Percentiles rank a stretch among this genome's conserved stretches.
Evolutionary conservation across 1,139 yeast genomes (phyloP).

Genomic region (Geotrichum reessii): DNA sequence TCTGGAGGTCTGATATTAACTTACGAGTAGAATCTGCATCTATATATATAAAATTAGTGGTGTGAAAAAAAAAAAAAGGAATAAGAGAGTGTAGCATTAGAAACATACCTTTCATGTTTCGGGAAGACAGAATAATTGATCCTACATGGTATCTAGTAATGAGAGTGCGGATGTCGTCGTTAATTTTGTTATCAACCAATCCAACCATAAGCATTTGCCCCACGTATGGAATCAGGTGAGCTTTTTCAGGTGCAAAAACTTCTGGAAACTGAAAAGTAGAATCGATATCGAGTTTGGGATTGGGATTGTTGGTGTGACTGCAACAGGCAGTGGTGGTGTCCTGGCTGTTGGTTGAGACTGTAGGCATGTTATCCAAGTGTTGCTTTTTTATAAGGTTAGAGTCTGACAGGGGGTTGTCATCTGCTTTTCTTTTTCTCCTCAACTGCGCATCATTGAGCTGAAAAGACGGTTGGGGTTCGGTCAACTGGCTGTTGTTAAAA

Average conservation of each 20-base stretch:
- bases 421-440: background rate
- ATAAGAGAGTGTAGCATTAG: background rate
- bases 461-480: background rate
- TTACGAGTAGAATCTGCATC: slow-evolving; percentile 48
- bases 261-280: slow-evolving; percentile 6
- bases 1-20: slow-evolving; percentile 52
- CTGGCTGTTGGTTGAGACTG: background rate
- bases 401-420: background rate
- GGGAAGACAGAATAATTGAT: slow-evolving; percentile 50
- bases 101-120: slow-evolving; percentile 40
- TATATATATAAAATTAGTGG: no score
- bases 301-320: background rate
- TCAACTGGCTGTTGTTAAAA: background rate
- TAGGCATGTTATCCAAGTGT: background rate
- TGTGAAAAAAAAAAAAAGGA: background rate
- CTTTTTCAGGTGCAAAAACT: slow-evolving; percentile 11
- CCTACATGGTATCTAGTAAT: slow-evolving; percentile 52
- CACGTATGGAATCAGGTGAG: slow-evolving; percentile 29
- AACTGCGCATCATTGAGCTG: background rate
- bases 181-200: slow-evolving; percentile 53
- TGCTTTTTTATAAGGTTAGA: background rate
- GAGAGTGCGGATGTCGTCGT: slow-evolving; percentile 51
- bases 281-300: background rate
- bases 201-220: slow-evolving; percentile 62
- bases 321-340: background rate